Percentiles rank a stretch among this genome's conserved stretches.
phyloP scores from a whole-genome alignment of 192 early-diverging fungal genomes.

The Coemansia sp. region DNA sequence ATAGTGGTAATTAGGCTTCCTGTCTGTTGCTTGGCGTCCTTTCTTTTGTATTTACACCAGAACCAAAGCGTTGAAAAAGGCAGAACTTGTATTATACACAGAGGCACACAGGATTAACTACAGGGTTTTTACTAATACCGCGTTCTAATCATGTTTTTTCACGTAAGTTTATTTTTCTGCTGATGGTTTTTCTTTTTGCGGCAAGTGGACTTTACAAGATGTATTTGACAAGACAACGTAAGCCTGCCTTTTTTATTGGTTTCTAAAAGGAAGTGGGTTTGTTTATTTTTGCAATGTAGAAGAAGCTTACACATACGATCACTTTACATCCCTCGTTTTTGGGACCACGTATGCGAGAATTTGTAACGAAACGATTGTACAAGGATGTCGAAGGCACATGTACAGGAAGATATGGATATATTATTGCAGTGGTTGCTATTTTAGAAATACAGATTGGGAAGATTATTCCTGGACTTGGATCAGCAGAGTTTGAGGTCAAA shows the following conservation, averaged over 20 bases:
- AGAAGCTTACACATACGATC: constrained; percentile 91
- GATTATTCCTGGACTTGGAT: constrained; percentile 70
- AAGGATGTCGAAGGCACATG: constrained; percentile 95
- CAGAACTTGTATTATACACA: not conserved
- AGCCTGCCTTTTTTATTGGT: too few relatives aligned
- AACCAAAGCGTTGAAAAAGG: not conserved
- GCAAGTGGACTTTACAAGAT: too few relatives aligned
- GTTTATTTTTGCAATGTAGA: constrained; percentile 42
- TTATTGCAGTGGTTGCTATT: constrained; percentile 83
- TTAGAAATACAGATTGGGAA: constrained; percentile 80
- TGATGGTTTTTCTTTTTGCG: too few relatives aligned
- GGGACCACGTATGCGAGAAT: constrained; percentile 74
- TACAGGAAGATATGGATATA: constrained; percentile 89
- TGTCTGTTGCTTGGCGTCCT: constrained; percentile 4
- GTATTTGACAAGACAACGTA: too few relatives aligned
- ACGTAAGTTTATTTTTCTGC: constrained; percentile 21
- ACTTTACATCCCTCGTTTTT: constrained; percentile 90
- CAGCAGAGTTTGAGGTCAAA: constrained; percentile 88
- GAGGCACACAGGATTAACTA: not conserved
- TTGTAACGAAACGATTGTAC: constrained; percentile 80
- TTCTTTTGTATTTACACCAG: constrained; percentile 2
- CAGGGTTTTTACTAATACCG: not conserved
- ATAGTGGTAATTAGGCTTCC: not conserved
- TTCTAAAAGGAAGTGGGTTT: too few relatives aligned
- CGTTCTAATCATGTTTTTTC: constrained; percentile 41